phyloP scores from a whole-genome alignment of 2,329 filamentous ascomycete species.

The Aspergillus awamori region DNA sequence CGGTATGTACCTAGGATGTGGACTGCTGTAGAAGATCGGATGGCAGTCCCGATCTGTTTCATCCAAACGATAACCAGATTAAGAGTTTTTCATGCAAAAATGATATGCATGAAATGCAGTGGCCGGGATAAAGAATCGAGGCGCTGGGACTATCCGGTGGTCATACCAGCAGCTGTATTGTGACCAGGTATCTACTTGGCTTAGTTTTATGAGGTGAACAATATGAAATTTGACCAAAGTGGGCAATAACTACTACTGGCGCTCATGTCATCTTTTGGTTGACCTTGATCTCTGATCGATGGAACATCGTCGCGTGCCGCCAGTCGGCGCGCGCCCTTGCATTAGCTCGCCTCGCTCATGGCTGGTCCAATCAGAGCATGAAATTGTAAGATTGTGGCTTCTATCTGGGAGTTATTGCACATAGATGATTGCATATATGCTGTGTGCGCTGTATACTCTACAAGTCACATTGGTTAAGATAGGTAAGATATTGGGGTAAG shows the following conservation, averaged over 20 bases:
- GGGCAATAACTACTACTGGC: too few species aligned
- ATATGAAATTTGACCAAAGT: too few species aligned
- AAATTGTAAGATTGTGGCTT: conserved; percentile 1
- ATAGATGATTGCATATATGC: not conserved
- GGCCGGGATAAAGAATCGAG: not conserved
- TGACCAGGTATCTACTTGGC: not conserved
- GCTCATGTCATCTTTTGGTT: not conserved
- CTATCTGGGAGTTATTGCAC: not conserved
- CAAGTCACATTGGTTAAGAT: not conserved
- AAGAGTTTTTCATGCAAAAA: not conserved
- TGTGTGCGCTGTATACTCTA: conserved; percentile 1
- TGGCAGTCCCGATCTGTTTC: not conserved
- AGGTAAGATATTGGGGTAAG: conserved; percentile 6
- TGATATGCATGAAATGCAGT: not conserved
- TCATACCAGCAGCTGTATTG: not conserved
- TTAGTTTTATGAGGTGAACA: too few species aligned
- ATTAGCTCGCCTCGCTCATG: conserved; percentile 11
- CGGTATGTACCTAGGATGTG: not conserved
- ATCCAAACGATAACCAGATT: not conserved
- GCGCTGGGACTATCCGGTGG: not conserved
- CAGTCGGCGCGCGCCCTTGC: conserved; percentile 5
- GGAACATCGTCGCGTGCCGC: not conserved
- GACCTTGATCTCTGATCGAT: not conserved
- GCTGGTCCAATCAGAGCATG: not conserved
- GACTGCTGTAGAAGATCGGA: not conserved